Evolutionary conservation across 176 grass and related monocot genomes (phyloP), one percentile per base, ranked within the genome.

Genomic region (Oryza coarctata): DNA sequence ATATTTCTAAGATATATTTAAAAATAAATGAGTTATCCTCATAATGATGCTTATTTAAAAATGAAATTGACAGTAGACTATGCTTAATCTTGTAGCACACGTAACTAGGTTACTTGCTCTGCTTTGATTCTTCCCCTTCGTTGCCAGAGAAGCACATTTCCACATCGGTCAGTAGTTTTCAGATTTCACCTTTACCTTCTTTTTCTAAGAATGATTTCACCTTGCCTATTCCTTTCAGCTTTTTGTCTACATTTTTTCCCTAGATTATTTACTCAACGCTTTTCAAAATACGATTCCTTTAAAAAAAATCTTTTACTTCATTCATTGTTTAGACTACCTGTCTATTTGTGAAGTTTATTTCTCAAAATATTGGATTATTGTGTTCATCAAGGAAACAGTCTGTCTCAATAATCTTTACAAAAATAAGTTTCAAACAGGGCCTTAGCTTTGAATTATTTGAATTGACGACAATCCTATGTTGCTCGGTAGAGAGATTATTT

Each of bases 1-100:
- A 26, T 49, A 22, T 36, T 65, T 64, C 70, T 49, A 70, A 28
- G 39, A 83, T 75, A 83, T 65, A 74, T 14, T 34, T 50, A 28
- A 67, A 41, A 69, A 11, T 20, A 55, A 55, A 69, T 41, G 50
- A 27, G 14, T 33, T 27, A 9, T 34, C 69, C 17, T 68, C 20
- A n/a, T n/a, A 49, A 49, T 49, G 13, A 47, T 47, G 3, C 45
- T 49, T 49, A 49, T 49, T 49, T 49, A 49, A 49, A 47, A 49
- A 6, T 4, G 15, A 49, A 49, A 49, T 1, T 49, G 45, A 15
- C 14, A 49, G 45, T 18, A 49, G 14, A n/a, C 50, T 55, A 22
- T 8, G 50, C 50, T 55, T 55, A 9, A 22, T 9, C n/a, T 55
- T n/a, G 20, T n/a, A 4, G 45, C 30, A 47, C 62, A 35, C 33